Evolutionary conservation across 2,329 filamentous ascomycete genomes (phyloP), one percentile per base, ranked within the genome.

Genomic region (Penicillium sp.): DNA sequence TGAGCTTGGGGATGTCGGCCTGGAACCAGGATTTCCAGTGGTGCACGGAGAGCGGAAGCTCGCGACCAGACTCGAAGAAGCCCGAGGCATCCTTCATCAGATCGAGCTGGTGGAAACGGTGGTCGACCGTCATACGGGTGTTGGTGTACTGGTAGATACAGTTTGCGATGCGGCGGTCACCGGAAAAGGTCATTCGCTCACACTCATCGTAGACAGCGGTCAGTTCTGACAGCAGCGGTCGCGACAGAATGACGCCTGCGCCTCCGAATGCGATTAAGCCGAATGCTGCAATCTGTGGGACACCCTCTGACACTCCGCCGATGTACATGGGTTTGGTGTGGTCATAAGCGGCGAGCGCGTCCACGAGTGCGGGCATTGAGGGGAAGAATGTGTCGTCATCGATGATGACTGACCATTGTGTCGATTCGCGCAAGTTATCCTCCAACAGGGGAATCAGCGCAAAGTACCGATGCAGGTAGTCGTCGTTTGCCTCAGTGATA

Each of bases 371-470:
- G 49, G 79, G 68, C 43, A 86, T 77, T 2, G 80, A 82, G 2
- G 81, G 78, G 67, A 86, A 86, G 68, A 87, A 86, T 1, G 84
- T 87, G 62, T 87, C 84, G 63, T 87, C 84, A 64, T 87, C 84
- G 35, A 86, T 77, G 47, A 86, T 74, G 44, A 78, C 80, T 14
- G 79, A 77, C 84, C 84, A 87, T 29, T 75, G 72, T 0, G 82
- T 84, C 14, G 74, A 63, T 0, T 76, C 68, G 9, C 71, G 76
- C 29, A 74, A 67, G 48, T 78, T 72, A 23, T 75, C 66, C 23
- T 82, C 69, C 56, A 86, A 75, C 35, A 81, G 74, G 26, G 77
- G 73, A 8, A 86, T 68, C 12, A 86, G 75, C 12, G 81, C 76
- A 65, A 86, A 85, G 64, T 86, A 84, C 37, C 83, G 81, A 57